phyloP scores from a whole-genome alignment of 345 rosid species.

The Angophora floribunda region DNA sequence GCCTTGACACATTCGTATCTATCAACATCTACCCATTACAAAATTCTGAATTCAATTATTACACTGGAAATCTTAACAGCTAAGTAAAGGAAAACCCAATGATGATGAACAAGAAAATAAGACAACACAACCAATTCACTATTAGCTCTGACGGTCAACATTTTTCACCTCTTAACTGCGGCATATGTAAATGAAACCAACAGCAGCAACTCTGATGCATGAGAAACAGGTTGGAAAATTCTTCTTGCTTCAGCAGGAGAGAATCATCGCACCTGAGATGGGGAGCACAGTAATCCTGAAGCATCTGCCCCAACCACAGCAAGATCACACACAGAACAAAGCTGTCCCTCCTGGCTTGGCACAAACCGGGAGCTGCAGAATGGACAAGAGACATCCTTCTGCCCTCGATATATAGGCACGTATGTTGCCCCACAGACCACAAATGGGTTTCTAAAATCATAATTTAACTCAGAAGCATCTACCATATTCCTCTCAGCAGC shows the following conservation, averaged over 20 bases:
- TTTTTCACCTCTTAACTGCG: not conserved
- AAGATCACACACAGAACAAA: slow-evolving; percentile 74
- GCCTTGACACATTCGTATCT: not conserved
- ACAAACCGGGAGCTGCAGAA: slow-evolving; percentile 79
- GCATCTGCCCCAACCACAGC: slow-evolving; percentile 88
- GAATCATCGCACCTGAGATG: slow-evolving; percentile 60
- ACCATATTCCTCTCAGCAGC: slow-evolving; percentile 77
- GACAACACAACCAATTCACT: not conserved
- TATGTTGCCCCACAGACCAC: slow-evolving; percentile 82
- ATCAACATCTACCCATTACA: slow-evolving; percentile 1
- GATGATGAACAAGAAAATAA: not conserved
- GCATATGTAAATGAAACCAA: not conserved
- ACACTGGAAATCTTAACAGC: not conserved
- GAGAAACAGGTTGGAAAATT: not conserved
- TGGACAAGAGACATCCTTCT: slow-evolving; percentile 75
- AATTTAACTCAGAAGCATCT: slow-evolving; percentile 57
- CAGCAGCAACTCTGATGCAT: not conserved
- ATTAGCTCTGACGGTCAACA: not conserved
- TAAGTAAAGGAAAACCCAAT: not conserved
- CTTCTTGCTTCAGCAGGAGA: not conserved
- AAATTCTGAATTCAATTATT: not conserved
- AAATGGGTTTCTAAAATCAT: slow-evolving; percentile 92
- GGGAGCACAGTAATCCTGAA: slow-evolving; percentile 83
- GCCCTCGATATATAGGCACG: slow-evolving; percentile 86
- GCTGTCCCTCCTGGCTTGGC: slow-evolving; percentile 58